Base-by-base conservation (phyloP, 345 rosid genomes). In the Eutrema heterophyllum region DNA sequence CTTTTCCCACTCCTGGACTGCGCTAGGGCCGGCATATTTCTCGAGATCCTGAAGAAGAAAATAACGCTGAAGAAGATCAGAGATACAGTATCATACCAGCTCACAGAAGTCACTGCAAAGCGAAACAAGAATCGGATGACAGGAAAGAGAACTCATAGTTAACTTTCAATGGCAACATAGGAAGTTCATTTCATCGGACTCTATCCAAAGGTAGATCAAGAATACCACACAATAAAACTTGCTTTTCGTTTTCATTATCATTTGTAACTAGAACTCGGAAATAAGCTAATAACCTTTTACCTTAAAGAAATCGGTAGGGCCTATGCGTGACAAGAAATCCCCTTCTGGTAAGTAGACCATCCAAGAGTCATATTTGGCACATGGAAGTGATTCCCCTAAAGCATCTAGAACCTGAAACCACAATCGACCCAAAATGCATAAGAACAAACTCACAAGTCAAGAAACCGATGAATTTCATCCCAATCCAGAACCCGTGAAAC, bases 311-410 rank as follows among this genome's bases (percentile, higher is more conserved):
- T 91, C 96, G 1, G 97, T 88, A 27, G 97, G 96, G 29, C 98
- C 97, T 33, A 94, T 94, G 57, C 81, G 89, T 4, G 98, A 93
- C 78, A 91, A 82, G 83, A 93, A 89, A 43, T 93, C 96, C 6
- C 90, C 98, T 82, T 93, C 98, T 26, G 97, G 98, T 65, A 94
- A 68, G 73, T 88, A 91, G 27, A 93, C 98, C 97, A 83, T 93
- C 98, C 97, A 93, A 69, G 98, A 93, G 76, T 93, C 98, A 75
- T 93, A 93, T 2, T 78, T 89, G 29, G 49, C 83, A 77, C 95
- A 94, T 4, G 95, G 91, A 84, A 91, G 69, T 7, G 97, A 83
- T 83, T 94, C 98, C 5, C 90, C 97, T 72, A 94, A 72, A 27
- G 96, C 96, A 84, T 91, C 97, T 46, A 94, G 68, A 70, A 94